Evolutionary conservation across 768 basidiomycete species (phyloP).

Genomic region (Nidularia pulvinata): DNA sequence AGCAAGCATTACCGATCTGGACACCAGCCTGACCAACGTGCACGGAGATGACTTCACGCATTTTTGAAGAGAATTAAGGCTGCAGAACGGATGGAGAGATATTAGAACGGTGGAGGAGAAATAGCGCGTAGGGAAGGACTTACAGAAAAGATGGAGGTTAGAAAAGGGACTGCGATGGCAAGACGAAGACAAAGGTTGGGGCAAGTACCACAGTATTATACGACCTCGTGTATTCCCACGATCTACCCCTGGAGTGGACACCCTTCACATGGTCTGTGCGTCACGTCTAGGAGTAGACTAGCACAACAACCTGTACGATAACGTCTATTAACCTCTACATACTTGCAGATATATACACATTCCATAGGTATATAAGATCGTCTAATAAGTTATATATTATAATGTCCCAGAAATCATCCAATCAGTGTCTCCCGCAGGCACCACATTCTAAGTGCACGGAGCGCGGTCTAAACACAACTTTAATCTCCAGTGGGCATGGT

Average conservation of each 20-base stretch:
- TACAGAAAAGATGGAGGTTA: conserved; percentile 22
- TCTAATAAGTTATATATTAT: too few relatives aligned
- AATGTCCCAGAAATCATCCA: too few relatives aligned
- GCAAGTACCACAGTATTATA: conserved; percentile 43
- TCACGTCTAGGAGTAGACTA: conserved; percentile 3
- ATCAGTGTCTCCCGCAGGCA: too few relatives aligned
- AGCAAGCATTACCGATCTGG: conserved; percentile 98
- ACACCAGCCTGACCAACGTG: conserved; percentile 99
- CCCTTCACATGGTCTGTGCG: conserved; percentile 40
- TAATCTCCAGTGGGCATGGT: too few relatives aligned
- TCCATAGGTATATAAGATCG: too few relatives aligned
- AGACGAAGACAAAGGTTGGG: conserved; percentile 37
- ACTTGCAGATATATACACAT: too few relatives aligned
- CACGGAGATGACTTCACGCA: conserved; percentile 98
- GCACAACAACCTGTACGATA: too few relatives aligned
- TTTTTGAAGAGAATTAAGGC: conserved; percentile 31
- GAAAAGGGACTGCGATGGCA: conserved; percentile 38
- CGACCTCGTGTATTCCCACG: conserved; percentile 38
- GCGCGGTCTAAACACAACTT: too few relatives aligned
- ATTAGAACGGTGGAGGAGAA: conserved; percentile 12
- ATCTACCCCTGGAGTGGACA: conserved; percentile 18
- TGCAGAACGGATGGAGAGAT: conserved; percentile 7
- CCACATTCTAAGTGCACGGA: too few relatives aligned
- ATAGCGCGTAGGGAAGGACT: conserved; percentile 24
- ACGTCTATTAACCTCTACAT: too few relatives aligned